These are phyloP conservation scores for Schwanniomyces sp. DNA, from an alignment of 805 yeast species.

Conservation along the genomic window DNA sequence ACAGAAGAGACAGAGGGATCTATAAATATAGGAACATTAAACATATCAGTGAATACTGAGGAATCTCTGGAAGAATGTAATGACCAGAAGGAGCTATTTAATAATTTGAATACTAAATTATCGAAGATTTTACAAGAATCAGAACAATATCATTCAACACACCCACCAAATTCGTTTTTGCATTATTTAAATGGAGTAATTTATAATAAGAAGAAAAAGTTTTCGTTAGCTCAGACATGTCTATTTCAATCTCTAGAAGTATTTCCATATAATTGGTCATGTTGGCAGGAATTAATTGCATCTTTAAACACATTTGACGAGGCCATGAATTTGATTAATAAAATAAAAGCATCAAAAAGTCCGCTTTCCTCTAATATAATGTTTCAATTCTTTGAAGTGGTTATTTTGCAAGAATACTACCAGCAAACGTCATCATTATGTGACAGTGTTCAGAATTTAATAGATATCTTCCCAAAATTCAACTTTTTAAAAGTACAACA, in stretches of 20 bases:
- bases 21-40: constrained; percentile 36
- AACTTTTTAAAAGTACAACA: constrained; percentile 75
- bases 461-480: constrained; percentile 66
- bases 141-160: constrained; percentile 25
- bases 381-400: constrained; percentile 61
- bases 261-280: constrained; percentile 90
- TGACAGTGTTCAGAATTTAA: constrained; percentile 49
- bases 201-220: constrained; percentile 60
- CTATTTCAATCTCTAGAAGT: constrained; percentile 60
- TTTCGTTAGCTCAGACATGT: constrained; percentile 56
- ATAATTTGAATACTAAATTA: constrained; percentile 30
- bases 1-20: constrained; percentile 75
- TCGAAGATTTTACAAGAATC: constrained; percentile 40
- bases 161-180: constrained; percentile 56
- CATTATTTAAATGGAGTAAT: constrained; percentile 72
- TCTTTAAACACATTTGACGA: constrained; percentile 64
- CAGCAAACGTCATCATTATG: constrained; percentile 58
- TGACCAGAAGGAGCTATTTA: constrained; percentile 13
- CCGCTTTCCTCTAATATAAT: constrained; percentile 30
- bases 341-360: constrained; percentile 35
- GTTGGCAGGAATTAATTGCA: constrained; percentile 79
- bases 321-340: constrained; percentile 42
- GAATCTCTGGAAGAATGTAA: constrained; percentile 3
- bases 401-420: constrained; percentile 73
- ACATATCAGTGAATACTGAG: constrained; percentile 22